Percentiles rank a stretch among this genome's conserved stretches.
Conservation (phyloP, 164 flowering plant species). For the Stephania japonica region DNA sequence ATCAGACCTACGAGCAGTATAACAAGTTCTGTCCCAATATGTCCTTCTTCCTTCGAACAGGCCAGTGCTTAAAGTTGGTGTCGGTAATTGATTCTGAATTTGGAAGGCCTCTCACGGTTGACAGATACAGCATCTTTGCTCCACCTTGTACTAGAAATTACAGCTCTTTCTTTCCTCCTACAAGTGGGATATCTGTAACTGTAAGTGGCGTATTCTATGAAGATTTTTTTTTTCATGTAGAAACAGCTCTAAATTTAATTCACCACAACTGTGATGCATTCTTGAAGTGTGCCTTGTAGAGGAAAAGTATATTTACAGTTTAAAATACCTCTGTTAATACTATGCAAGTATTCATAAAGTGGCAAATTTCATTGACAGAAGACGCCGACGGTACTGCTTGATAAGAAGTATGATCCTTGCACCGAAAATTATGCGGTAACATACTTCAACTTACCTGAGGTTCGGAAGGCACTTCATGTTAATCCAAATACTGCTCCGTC, state of each 20-base stretch:
- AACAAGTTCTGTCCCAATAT: slow-evolving; percentile 52
- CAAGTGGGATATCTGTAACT: slow-evolving; percentile 42
- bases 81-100: slow-evolving; percentile 58
- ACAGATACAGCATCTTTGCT: slow-evolving; percentile 35
- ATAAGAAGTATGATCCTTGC: slow-evolving; percentile 82
- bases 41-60: slow-evolving; percentile 58
- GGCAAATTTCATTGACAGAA: slow-evolving; percentile 27
- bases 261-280: too few species aligned
- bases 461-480: slow-evolving; percentile 83
- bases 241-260: too few species aligned
- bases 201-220: slow-evolving; percentile 32
- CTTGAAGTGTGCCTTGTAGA: neutral
- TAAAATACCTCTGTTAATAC: neutral
- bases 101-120: slow-evolving; percentile 49
- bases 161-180: slow-evolving; percentile 33
- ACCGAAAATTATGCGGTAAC: slow-evolving; percentile 63
- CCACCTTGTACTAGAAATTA: slow-evolving; percentile 47
- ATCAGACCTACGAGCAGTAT: slow-evolving; percentile 58
- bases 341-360: slow-evolving; percentile 20
- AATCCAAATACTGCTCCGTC: slow-evolving; percentile 47
- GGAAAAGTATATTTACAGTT: neutral
- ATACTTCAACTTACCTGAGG: slow-evolving; percentile 87
- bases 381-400: slow-evolving; percentile 3
- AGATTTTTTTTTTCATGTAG: neutral
- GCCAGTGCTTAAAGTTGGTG: slow-evolving; percentile 40